Conservation (phyloP, 2,329 filamentous ascomycete genomes). For the Ramularia endophylla region DNA sequence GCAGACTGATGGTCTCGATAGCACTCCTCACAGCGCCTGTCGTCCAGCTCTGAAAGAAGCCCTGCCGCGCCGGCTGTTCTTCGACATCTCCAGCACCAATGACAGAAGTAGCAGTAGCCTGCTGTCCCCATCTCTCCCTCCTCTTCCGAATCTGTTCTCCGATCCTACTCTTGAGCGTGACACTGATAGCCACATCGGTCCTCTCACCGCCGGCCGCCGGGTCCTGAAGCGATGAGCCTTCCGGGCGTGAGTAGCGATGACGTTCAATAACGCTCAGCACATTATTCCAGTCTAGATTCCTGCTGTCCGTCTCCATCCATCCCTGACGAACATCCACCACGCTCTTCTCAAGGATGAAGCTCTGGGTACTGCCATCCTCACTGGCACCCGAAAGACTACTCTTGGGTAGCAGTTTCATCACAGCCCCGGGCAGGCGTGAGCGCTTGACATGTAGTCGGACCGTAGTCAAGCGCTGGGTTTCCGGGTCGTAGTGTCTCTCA, state of each 20-base stretch:
- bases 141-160: constrained; percentile 61
- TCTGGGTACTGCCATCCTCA: constrained; percentile 57
- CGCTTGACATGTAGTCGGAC: constrained; percentile 77
- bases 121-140: constrained; percentile 36
- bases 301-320: constrained; percentile 76
- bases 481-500: constrained; percentile 63
- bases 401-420: constrained; percentile 68
- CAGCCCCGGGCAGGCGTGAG: constrained; percentile 66
- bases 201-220: constrained; percentile 30
- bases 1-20: constrained; percentile 72
- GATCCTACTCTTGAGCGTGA: constrained; percentile 65
- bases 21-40: constrained; percentile 68
- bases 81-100: constrained; percentile 35
- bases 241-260: constrained; percentile 59
- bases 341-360: constrained; percentile 74
- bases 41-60: constrained; percentile 59
- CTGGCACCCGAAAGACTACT: constrained; percentile 55
- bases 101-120: constrained; percentile 33
- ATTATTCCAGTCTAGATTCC: constrained; percentile 76
- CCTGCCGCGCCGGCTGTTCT: constrained; percentile 45
- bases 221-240: constrained; percentile 3
- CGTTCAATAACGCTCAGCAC: constrained; percentile 72
- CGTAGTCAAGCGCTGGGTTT: constrained; percentile 69
- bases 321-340: constrained; percentile 73
- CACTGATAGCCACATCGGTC: constrained; percentile 67